phyloP scores from a whole-genome alignment of 495 filamentous ascomycete species.

The Daldinia decipiens region DNA sequence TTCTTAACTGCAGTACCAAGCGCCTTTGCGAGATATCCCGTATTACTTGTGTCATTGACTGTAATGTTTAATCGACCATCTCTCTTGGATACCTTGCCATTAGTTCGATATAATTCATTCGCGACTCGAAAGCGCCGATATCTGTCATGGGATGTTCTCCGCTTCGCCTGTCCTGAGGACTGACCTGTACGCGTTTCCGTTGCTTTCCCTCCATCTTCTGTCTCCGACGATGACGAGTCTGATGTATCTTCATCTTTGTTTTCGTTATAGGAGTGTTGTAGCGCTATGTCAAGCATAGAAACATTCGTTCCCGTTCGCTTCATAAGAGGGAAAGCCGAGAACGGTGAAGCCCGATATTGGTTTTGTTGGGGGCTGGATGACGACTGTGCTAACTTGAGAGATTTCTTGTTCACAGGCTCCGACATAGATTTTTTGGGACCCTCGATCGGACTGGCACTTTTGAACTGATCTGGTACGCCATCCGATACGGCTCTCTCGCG shows the following conservation, averaged over 20 bases:
- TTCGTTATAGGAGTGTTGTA: slow-evolving; percentile 8
- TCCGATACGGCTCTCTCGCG: slow-evolving; percentile 27
- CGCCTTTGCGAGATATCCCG: slow-evolving; percentile 74
- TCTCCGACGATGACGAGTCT: slow-evolving; percentile 46
- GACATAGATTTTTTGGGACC: slow-evolving; percentile 33
- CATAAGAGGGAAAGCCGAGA: slow-evolving; percentile 23
- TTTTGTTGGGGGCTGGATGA: slow-evolving; percentile 27
- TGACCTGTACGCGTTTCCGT: background rate
- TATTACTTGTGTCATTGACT: slow-evolving; percentile 72
- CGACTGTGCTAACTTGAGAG: slow-evolving; percentile 22
- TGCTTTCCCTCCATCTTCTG: slow-evolving; percentile 40
- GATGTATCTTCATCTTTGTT: slow-evolving; percentile 31
- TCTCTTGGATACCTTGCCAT: slow-evolving; percentile 71
- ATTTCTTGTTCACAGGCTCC: slow-evolving; percentile 23
- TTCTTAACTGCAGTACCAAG: slow-evolving; percentile 66
- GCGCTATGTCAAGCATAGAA: slow-evolving; percentile 32
- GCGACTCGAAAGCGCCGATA: slow-evolving; percentile 63
- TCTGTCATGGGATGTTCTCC: slow-evolving; percentile 32
- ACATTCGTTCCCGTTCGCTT: slow-evolving; percentile 47
- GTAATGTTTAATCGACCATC: slow-evolving; percentile 77
- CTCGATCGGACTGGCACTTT: slow-evolving; percentile 16
- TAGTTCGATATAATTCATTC: slow-evolving; percentile 72
- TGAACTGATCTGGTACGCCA: background rate
- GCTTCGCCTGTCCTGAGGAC: slow-evolving; percentile 22
- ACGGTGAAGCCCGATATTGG: slow-evolving; percentile 23